These are phyloP conservation scores for Cucumis melo DNA, from an alignment of 306 rosid species.

Conservation along the genomic window DNA sequence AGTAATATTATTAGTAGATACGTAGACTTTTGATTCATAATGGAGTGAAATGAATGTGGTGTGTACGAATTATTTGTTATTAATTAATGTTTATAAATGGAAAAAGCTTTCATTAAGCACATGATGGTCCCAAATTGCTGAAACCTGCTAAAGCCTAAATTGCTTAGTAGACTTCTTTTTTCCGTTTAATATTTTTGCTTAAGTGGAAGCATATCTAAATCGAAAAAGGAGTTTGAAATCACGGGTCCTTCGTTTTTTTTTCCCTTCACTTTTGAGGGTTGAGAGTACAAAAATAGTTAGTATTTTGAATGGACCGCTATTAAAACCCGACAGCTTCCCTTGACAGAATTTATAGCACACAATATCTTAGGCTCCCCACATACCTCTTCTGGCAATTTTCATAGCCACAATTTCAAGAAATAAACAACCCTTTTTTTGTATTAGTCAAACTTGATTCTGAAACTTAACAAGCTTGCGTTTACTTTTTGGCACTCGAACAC, in stretches of 20 bases:
- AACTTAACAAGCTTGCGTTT: not conserved
- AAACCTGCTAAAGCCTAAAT: not conserved
- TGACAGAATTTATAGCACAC: not conserved
- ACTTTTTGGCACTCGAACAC: not conserved
- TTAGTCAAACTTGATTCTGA: conserved; percentile 1
- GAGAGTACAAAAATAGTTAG: not conserved
- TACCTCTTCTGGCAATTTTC: not conserved
- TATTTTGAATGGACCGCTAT: not conserved
- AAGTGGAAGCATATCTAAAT: not conserved
- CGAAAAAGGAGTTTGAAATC: conserved; percentile 3
- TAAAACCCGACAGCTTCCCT: not conserved
- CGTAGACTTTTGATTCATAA: no score
- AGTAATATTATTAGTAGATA: no score
- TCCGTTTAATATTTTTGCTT: not conserved
- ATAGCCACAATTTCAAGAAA: not conserved
- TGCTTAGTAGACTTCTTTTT: no score
- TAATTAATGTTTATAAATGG: not conserved
- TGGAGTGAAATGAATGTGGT: no score
- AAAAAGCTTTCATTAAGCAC: not conserved
- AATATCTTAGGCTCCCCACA: not conserved
- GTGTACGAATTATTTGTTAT: not conserved
- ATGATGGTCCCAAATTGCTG: not conserved
- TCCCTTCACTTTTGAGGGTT: not conserved
- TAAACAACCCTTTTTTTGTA: not conserved
- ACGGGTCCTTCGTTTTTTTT: conserved; percentile 6